A percentile compares a stretch with the other conserved stretches of the same genome.
Conservation (phyloP, 176 grass and related monocot species). For the Oryza meridionalis region DNA sequence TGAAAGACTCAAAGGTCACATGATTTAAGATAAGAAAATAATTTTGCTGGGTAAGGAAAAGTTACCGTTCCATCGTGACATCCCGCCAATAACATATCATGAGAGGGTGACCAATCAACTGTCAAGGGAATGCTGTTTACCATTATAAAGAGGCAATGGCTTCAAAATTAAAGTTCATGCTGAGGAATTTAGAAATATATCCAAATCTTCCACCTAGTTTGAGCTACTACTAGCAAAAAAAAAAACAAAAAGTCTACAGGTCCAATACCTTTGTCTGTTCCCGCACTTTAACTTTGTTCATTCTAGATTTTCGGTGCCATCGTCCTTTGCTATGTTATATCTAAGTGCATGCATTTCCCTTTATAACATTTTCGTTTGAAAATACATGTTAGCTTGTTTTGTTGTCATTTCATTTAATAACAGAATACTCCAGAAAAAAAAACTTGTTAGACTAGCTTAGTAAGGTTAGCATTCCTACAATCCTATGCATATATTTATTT, state of each 20-base stretch:
- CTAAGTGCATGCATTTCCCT: too few relatives aligned
- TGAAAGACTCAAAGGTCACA: constrained; percentile 19
- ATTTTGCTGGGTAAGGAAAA: constrained; percentile 27
- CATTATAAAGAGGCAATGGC: constrained; percentile 57
- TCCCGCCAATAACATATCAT: constrained; percentile 95
- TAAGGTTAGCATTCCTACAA: too few relatives aligned
- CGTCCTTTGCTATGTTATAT: too few relatives aligned
- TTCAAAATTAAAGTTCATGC: constrained; percentile 57
- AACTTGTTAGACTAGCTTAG: too few relatives aligned
- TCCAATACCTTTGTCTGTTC: constrained; percentile 75
- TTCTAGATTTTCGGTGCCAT: too few relatives aligned
- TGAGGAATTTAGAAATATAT: constrained; percentile 38
- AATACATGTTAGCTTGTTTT: too few relatives aligned
- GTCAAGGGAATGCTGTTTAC: constrained; percentile 95
- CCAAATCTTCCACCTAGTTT: constrained; percentile 5
- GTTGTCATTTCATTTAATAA: too few relatives aligned
- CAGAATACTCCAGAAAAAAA: too few relatives aligned
- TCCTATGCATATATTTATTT: too few relatives aligned
- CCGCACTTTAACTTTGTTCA: constrained; percentile 66
- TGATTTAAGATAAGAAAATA: constrained; percentile 34
- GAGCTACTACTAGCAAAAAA: constrained; percentile 31
- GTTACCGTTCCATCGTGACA: constrained; percentile 95
- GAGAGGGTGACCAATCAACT: constrained; percentile 89
- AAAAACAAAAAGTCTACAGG: constrained; percentile 20
- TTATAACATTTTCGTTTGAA: too few relatives aligned